A percentile compares a stretch with the other conserved stretches of the same genome.
Evolutionary conservation across 2,329 filamentous ascomycete genomes (phyloP).

Genomic region (Fusarium secorum): DNA sequence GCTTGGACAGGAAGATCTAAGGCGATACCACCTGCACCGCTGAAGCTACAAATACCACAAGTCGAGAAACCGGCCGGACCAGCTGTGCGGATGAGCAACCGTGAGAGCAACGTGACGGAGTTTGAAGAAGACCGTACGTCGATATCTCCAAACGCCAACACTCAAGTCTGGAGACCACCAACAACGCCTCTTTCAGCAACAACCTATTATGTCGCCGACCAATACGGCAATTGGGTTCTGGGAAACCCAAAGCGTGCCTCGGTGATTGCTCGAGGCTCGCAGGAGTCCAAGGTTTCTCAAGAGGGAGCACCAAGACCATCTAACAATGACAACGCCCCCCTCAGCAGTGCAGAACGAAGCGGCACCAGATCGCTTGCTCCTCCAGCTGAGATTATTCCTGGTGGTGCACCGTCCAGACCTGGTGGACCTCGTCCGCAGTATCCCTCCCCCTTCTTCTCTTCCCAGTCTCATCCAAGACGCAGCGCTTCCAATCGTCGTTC

Average conservation of each 20-base stretch:
- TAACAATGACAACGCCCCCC: constrained; percentile 25
- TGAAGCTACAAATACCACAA: constrained; percentile 44
- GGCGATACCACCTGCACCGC: constrained; percentile 34
- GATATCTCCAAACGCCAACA: constrained; percentile 47
- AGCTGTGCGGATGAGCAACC: constrained; percentile 28
- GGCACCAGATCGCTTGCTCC: constrained; percentile 33
- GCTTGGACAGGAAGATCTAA: constrained; percentile 26
- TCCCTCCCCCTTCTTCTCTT: constrained; percentile 40
- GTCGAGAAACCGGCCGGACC: constrained; percentile 1
- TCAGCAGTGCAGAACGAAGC: background rate
- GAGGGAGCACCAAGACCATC: constrained; percentile 22
- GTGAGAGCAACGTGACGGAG: constrained; percentile 59
- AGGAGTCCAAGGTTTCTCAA: constrained; percentile 23
- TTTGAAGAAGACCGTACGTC: constrained; percentile 59
- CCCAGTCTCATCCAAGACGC: constrained; percentile 34
- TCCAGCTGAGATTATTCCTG: constrained; percentile 45
- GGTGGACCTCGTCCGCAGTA: constrained; percentile 31
- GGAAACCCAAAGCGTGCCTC: constrained; percentile 48
- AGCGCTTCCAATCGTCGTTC: constrained; percentile 32
- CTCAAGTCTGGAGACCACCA: constrained; percentile 59
- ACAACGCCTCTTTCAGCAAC: constrained; percentile 55
- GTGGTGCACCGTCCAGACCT: constrained; percentile 34
- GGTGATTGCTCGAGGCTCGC: constrained; percentile 36
- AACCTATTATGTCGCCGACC: constrained; percentile 60
- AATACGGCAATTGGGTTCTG: constrained; percentile 62